These are phyloP conservation scores for Massariosphaeria phaeospora DNA, from an alignment of 495 filamentous ascomycete genomes.

Conservation along the genomic window DNA sequence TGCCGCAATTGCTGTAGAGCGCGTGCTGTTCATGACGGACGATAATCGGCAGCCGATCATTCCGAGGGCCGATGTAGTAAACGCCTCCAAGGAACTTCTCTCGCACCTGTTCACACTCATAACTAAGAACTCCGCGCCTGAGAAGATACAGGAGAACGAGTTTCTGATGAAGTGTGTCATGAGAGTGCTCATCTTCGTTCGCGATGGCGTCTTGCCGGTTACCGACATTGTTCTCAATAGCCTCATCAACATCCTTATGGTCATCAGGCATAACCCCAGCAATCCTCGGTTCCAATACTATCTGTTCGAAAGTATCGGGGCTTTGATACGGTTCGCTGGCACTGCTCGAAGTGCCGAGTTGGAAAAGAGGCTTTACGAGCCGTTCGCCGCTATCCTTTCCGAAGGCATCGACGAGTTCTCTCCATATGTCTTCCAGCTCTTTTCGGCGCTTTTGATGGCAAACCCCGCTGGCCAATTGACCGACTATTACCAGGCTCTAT, in stretches of 20 bases:
- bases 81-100: slow-evolving; percentile 77
- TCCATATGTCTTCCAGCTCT: slow-evolving; percentile 94
- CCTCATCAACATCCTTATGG: slow-evolving; percentile 76
- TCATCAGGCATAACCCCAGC: slow-evolving; percentile 88
- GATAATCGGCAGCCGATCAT: slow-evolving; percentile 70
- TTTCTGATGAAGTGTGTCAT: slow-evolving; percentile 98
- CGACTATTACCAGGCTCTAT: slow-evolving; percentile 67
- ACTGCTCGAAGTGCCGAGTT: slow-evolving; percentile 65
- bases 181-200: slow-evolving; percentile 89
- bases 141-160: slow-evolving; percentile 98
- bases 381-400: slow-evolving; percentile 69
- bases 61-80: slow-evolving; percentile 62
- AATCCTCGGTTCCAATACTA: slow-evolving; percentile 99
- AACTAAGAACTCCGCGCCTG: slow-evolving; percentile 68
- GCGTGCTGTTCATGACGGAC: slow-evolving; percentile 75
- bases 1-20: slow-evolving; percentile 88
- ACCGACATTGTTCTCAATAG: slow-evolving; percentile 69
- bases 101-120: slow-evolving; percentile 91
- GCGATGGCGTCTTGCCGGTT: slow-evolving; percentile 65
- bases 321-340: slow-evolving; percentile 78
- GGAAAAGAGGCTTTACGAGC: slow-evolving; percentile 68
- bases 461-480: slow-evolving; percentile 69
- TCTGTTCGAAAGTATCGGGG: slow-evolving; percentile 93
- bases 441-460: slow-evolving; percentile 79
- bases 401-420: slow-evolving; percentile 88